Percentiles rank a stretch among this genome's conserved stretches.
Conservation (phyloP, 805 yeast species). For the Barnettozyma vustinii region DNA sequence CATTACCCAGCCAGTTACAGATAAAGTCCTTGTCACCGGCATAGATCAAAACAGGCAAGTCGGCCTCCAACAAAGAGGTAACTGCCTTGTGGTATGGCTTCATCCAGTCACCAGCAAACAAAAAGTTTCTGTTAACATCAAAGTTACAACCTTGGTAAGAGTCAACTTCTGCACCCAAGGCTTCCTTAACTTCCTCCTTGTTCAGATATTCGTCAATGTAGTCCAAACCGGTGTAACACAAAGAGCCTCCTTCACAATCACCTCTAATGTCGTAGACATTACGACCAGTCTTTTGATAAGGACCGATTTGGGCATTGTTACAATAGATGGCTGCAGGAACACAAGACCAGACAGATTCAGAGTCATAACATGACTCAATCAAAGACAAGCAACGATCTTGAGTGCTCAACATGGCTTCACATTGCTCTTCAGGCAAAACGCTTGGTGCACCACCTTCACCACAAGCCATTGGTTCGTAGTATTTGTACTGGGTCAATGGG, state of each 20-base stretch:
- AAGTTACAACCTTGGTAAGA: conserved; percentile 70
- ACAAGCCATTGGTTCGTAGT: conserved; percentile 91
- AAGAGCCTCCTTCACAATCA: conserved; percentile 61
- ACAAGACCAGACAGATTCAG: conserved; percentile 76
- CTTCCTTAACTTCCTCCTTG: conserved; percentile 64
- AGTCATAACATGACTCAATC: conserved; percentile 71
- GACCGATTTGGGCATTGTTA: conserved; percentile 75
- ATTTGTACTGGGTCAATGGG: conserved; percentile 70
- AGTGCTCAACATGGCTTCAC: conserved; percentile 60
- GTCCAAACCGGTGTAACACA: conserved; percentile 78
- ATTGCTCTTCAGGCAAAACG: conserved; percentile 72
- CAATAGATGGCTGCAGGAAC: conserved; percentile 90
- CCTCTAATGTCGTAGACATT: conserved; percentile 88
- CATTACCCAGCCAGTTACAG: conserved; percentile 95
- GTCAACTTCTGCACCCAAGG: conserved; percentile 89
- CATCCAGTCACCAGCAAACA: conserved; percentile 88
- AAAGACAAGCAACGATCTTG: conserved; percentile 75
- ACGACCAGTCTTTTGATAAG: conserved; percentile 78
- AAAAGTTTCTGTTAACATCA: conserved; percentile 72
- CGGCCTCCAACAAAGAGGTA: conserved; percentile 61
- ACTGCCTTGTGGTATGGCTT: conserved; percentile 81
- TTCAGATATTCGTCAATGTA: conserved; percentile 78
- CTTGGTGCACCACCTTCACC: conserved; percentile 84
- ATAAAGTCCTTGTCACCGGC: conserved; percentile 97
- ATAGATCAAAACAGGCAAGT: conserved; percentile 78